Conservation (phyloP, 441 rosid species). For the Erodium trifolium region DNA sequence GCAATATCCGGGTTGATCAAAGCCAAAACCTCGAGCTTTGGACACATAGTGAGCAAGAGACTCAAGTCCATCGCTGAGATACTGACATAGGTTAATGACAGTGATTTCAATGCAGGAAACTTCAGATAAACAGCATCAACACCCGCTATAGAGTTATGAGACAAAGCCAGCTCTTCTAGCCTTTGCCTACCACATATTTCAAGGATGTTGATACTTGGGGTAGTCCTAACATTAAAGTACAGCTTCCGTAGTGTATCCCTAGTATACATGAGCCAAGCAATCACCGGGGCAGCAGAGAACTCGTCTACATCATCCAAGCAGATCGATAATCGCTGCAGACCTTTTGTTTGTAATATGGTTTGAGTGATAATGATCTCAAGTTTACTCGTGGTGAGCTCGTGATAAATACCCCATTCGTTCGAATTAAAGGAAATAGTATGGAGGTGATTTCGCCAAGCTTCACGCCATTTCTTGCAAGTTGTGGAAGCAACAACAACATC, state of each 20-base stretch:
- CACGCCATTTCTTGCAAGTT: constrained; percentile 63
- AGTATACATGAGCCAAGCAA: constrained; percentile 77
- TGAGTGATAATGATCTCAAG: constrained; percentile 59
- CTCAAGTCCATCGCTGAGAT: constrained; percentile 65
- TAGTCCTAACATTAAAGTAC: constrained; percentile 49
- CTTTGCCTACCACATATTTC: constrained; percentile 66
- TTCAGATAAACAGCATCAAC: constrained; percentile 51
- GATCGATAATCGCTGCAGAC: constrained; percentile 56
- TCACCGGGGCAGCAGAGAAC: constrained; percentile 59
- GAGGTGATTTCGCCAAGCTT: constrained; percentile 55
- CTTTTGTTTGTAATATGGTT: constrained; percentile 67
- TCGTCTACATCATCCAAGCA: constrained; percentile 53
- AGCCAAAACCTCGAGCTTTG: constrained; percentile 45
- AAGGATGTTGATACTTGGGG: constrained; percentile 57
- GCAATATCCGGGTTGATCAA: constrained; percentile 53
- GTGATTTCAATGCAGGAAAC: constrained; percentile 66
- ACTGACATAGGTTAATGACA: constrained; percentile 49
- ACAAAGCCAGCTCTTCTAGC: constrained; percentile 46
- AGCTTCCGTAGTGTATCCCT: constrained; percentile 51
- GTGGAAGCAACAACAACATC: constrained; percentile 59
- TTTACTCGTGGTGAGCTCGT: constrained; percentile 32
- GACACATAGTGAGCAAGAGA: constrained; percentile 55
- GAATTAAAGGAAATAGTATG: constrained; percentile 52
- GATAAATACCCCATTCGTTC: constrained; percentile 43
- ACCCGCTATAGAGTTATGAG: constrained; percentile 47